phyloP scores from a whole-genome alignment of 768 basidiomycete genomes.

The Gloeostereum incarnatum region DNA sequence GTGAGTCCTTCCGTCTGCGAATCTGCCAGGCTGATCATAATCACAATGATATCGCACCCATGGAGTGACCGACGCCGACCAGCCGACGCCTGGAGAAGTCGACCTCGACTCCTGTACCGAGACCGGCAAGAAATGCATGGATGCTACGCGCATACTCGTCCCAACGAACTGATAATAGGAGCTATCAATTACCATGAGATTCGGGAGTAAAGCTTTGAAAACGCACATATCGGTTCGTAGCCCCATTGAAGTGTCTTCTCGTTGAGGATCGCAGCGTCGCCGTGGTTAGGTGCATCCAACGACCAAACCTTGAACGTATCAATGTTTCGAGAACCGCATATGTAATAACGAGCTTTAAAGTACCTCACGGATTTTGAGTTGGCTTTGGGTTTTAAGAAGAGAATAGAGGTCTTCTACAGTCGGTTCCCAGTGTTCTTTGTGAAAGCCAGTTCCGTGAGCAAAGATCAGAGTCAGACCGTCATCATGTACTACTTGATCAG shows the following conservation, averaged over 20 bases:
- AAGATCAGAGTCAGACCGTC: slow-evolving; percentile 38
- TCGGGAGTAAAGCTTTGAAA: not conserved
- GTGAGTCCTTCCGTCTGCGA: not conserved
- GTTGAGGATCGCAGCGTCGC: slow-evolving; percentile 41
- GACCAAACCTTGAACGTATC: slow-evolving; percentile 1
- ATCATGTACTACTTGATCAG: slow-evolving; percentile 21
- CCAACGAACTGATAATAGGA: slow-evolving; percentile 30
- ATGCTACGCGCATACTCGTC: slow-evolving; percentile 41
- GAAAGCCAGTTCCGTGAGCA: slow-evolving; percentile 44
- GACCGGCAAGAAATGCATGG: slow-evolving; percentile 37
- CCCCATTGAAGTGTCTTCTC: slow-evolving; percentile 29
- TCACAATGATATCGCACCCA: slow-evolving; percentile 39
- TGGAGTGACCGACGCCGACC: slow-evolving; percentile 46
- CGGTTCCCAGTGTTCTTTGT: slow-evolving; percentile 55
- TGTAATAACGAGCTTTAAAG: no score
- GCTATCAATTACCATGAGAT: not conserved
- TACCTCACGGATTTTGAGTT: slow-evolving; percentile 32
- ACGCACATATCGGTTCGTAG: slow-evolving; percentile 33
- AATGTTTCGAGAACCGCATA: slow-evolving; percentile 28
- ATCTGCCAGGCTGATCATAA: no score
- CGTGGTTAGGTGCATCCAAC: slow-evolving; percentile 47
- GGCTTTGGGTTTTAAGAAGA: slow-evolving; percentile 12
- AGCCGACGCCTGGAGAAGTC: slow-evolving; percentile 38
- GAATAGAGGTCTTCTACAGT: slow-evolving; percentile 35
- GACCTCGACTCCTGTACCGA: slow-evolving; percentile 37